Base-by-base conservation (phyloP, 2,329 filamentous ascomycete species). In the Neonectria ditissima region DNA sequence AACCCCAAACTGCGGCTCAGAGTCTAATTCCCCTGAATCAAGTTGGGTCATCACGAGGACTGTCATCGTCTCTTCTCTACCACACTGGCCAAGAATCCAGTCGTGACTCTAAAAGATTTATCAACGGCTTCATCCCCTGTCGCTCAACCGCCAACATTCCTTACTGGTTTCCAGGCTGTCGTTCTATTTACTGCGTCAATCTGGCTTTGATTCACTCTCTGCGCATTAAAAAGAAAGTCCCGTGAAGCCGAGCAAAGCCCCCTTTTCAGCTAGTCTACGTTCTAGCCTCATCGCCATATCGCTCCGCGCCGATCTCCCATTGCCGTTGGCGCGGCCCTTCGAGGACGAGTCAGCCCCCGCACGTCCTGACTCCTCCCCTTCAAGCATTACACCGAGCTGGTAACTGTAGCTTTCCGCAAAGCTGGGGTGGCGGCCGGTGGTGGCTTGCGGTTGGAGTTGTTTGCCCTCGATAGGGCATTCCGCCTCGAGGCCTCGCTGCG, bases 341-440 rank as follows among this genome's bases (percentile, higher is more conserved):
- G n/a, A 39, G 50, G 22, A 34, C 50, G 56, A 59, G 56, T 59
- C 56, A 59, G 48, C 47, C 18, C 50, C 24, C 14, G 7, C 22
- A 44, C 24, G 24, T 26, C 24, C 24, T 26, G 24, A 26, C 24
- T 11, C 22, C 44, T 20, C 7, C 16, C 22, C 44, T n/a, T n/a
- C n/a, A n/a, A 41, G 8, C n/a, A 41, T 41, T 41, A 2, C 37
- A 41, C 37, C 37, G n/a, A 20, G 37, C 37, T 30, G 34, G n/a
- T 4, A 26, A 56, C 30, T 7, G 44, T 20, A 32, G 6, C n/a
- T 30, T 20, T 32, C 26, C 47, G 11, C 24, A 16, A 30, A 18
- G 44, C 28, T 50, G 47, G 26, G 28, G 20, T 14, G 28, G n/a
- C 28, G 16, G n/a, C 6, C 26, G 26, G 32, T 5, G 18, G 14